Base-by-base conservation (phyloP, 2,329 filamentous ascomycete genomes). In the Apiospora aurea region DNA sequence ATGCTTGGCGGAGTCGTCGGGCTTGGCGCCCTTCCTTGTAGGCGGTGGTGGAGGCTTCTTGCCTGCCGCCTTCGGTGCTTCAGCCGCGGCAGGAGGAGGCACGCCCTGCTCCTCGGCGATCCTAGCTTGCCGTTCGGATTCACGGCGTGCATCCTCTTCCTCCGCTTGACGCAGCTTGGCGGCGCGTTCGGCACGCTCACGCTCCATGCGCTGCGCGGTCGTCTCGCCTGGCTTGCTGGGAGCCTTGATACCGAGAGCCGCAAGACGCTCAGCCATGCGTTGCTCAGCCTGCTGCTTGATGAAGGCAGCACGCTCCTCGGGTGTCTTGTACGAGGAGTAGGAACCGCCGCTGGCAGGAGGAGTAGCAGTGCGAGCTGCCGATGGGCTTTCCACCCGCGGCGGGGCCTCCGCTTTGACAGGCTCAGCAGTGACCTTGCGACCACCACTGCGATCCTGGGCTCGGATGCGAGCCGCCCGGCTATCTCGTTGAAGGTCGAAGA, bases 271-370 rank as follows among this genome's bases (percentile, higher is more conserved):
- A 47, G 96, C 96, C 93, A 99, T 98, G 73, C 96, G 94, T 80
- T 96, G 94, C 81, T 98, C 95, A 11, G 96, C 97, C 81, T 98
- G 96, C 81, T 98, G 95, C 81, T 97, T 97, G 79, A 98, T 98
- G 79, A 97, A 97, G 6, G 96, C 95, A 47, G 97, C 95, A 71
- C 96, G 91, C 79, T 99, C 96, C 82, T 98, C 95, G 0, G 95
- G 93, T 0, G 95, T 97, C 82, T 93, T 94, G 81, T 96, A 97
- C 5, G 94, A 89, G 2, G 94, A 89, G 79, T 97, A 97, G 0
- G 93, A 92, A 2, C 91, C 89, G 43, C 89, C 88, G 26, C 85
- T 85, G 43, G 85, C 79, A 21, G 85, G 78, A 21, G 87, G 84
- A 6, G 87, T 86, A n/a, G 86, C 81, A 41, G 89, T 87, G 38